These are phyloP conservation scores for Debaryomyces castellii DNA, from an alignment of 805 yeast genomes.

Conservation along the genomic window DNA sequence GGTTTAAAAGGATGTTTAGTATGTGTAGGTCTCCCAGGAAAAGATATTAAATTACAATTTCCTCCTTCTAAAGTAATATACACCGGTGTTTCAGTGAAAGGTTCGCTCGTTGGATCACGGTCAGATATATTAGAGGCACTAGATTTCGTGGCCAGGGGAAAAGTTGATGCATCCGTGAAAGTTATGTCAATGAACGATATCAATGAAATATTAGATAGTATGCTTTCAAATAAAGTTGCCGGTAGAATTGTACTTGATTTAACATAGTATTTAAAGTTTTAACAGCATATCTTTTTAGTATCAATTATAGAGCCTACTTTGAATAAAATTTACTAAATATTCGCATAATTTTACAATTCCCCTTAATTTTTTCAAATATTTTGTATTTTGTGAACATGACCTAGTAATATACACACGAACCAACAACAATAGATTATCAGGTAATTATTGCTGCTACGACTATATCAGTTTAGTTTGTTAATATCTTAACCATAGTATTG, in stretches of 20 bases:
- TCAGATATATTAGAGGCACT: slow-evolving; percentile 80
- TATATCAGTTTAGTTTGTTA: no score
- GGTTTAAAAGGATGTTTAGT: slow-evolving; percentile 28
- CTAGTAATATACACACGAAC: no score
- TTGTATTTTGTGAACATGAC: no score
- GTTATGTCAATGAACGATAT: background rate
- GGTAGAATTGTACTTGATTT: background rate
- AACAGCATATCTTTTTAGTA: no score
- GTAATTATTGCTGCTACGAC: no score
- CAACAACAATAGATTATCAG: no score
- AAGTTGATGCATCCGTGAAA: background rate
- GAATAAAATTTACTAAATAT: no score
- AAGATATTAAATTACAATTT: slow-evolving; percentile 63
- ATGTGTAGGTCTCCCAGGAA: slow-evolving; percentile 73
- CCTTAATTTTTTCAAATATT: no score
- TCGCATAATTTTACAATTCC: no score
- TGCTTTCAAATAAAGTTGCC: background rate
- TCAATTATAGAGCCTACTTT: no score
- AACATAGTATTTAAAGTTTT: background rate
- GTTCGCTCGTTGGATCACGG: slow-evolving; percentile 87
- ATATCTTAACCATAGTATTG: no score
- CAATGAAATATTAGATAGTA: background rate
- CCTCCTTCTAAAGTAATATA: slow-evolving; percentile 70
- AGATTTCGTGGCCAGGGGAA: slow-evolving; percentile 68
- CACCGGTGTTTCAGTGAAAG: slow-evolving; percentile 67